Percentiles rank a stretch among this genome's conserved stretches.
Evolutionary conservation across 2,329 filamentous ascomycete genomes (phyloP).

Genomic region (Venturia carpophila): DNA sequence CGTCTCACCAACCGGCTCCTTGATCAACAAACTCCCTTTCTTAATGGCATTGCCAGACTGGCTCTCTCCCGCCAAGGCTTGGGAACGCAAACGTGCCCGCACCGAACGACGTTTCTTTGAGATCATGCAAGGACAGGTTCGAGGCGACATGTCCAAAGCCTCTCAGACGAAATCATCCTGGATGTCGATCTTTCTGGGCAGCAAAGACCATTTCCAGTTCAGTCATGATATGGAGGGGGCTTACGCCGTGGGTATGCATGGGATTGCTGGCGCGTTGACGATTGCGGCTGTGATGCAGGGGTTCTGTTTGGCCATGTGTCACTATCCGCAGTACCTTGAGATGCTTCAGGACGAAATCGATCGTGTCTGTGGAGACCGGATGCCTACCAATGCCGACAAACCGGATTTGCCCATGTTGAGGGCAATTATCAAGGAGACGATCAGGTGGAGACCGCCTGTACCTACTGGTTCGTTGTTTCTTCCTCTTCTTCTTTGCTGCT

Average conservation of each 20-base stretch:
- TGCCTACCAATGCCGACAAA: constrained; percentile 32
- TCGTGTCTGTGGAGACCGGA: constrained; percentile 33
- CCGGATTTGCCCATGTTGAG: constrained; percentile 34
- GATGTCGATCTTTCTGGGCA: constrained; percentile 38
- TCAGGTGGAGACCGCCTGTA: constrained; percentile 40
- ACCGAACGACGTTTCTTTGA: constrained; percentile 39
- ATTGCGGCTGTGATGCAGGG: constrained; percentile 41
- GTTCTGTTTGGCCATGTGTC: constrained; percentile 40
- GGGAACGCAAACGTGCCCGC: constrained; percentile 37
- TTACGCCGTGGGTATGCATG: constrained; percentile 42
- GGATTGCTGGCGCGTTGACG: constrained; percentile 40
- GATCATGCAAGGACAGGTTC: constrained; percentile 37
- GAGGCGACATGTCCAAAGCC: constrained; percentile 29
- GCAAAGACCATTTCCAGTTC: constrained; percentile 34
- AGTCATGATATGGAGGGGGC: constrained; percentile 38
- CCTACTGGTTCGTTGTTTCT: constrained; percentile 27
- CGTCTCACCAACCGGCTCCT: constrained; percentile 39
- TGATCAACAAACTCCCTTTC: constrained; percentile 40
- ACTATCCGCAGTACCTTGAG: constrained; percentile 37
- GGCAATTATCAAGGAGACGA: constrained; percentile 32
- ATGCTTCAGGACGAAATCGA: constrained; percentile 36
- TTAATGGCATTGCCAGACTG: constrained; percentile 39
- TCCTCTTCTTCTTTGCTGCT: background rate
- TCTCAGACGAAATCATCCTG: constrained; percentile 32
- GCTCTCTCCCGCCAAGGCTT: constrained; percentile 37